Evolutionary conservation across 208 protist species (phyloP).

Genomic region (Leptomonas pyrrhocoris): DNA sequence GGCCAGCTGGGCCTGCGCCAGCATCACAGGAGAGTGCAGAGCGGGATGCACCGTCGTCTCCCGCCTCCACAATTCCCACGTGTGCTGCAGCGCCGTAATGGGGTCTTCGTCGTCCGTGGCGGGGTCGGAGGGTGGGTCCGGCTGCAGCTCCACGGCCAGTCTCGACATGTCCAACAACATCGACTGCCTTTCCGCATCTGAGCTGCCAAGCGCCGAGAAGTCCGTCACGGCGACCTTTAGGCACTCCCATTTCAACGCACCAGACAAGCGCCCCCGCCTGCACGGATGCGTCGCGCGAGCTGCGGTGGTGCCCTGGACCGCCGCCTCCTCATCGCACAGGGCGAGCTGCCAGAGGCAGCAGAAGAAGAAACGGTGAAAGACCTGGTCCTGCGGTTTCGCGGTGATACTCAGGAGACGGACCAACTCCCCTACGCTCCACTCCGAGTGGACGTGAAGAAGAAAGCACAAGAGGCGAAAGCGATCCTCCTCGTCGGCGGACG

Average conservation of each 20-base stretch:
- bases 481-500: neutral
- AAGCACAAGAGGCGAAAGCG: slow-evolving; percentile 24
- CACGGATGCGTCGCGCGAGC: no score
- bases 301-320: neutral
- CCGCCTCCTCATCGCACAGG: neutral
- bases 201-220: slow-evolving; percentile 10
- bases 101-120: neutral
- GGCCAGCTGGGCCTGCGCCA: slow-evolving; percentile 18
- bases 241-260: slow-evolving; percentile 14
- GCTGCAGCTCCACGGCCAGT: neutral
- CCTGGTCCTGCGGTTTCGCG: neutral
- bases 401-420: neutral
- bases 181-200: slow-evolving; percentile 18
- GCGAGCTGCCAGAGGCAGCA: slow-evolving; percentile 22
- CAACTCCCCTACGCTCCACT: slow-evolving; percentile 25
- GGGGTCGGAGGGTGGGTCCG: neutral
- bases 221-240: slow-evolving; percentile 4
- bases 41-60: neutral
- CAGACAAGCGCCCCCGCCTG: neutral
- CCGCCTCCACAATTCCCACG: neutral
- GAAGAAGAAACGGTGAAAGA: slow-evolving; percentile 31
- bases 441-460: slow-evolving; percentile 17
- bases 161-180: slow-evolving; percentile 27
- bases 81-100: neutral
- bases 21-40: neutral